Evolutionary conservation across 2,329 filamentous ascomycete species (phyloP), one percentile per base, ranked within the genome.

Genomic region (Erysiphe neolycopersici): DNA sequence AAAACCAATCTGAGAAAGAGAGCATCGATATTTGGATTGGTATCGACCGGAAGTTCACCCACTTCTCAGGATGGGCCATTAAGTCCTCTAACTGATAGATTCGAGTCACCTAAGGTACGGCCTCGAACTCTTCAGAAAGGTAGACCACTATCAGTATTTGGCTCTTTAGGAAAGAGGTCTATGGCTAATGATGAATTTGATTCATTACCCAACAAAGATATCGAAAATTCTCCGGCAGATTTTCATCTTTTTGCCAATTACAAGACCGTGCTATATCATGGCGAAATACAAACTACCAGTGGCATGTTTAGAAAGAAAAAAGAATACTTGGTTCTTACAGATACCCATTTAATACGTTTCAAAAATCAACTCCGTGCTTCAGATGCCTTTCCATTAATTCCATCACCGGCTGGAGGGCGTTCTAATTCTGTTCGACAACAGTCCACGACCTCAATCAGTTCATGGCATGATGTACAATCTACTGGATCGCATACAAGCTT

Each of bases 271-370:
- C 58, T 79, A 33, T 67, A 75, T 48, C 70, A 79, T 59, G 76
- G 76, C 33, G 76, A 79, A 54, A 71, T 79, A 14, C 75, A 80
- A 58, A 79, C 72, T 12, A 73, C 71, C 41, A 74, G 69, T 45
- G 69, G 71, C 47, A 71, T 80, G 65, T 77, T 79, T 59, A 64
- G 75, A 55, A 79, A 78, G 60, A 78, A 75, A 60, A 76, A 68
- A 58, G 75, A 80, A 55, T 81, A 77, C 52, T 61, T 81, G 44
- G 76, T 80, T 13, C 61, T 81, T 49, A 81, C 75, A 6, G 76
- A 79, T 49, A 69, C 67, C 5, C 72, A 79, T 56, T 59, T 81
- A 44, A 60, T 79, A 44, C 67, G 76, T 12, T 79, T 76, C 61
- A 78, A 79, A 57, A 76, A 62, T 52, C 72, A 78, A 50, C 60